Evolutionary conservation across 352 stramenopile genomes (phyloP).

Genomic region (Phytophthora citrophthora): DNA sequence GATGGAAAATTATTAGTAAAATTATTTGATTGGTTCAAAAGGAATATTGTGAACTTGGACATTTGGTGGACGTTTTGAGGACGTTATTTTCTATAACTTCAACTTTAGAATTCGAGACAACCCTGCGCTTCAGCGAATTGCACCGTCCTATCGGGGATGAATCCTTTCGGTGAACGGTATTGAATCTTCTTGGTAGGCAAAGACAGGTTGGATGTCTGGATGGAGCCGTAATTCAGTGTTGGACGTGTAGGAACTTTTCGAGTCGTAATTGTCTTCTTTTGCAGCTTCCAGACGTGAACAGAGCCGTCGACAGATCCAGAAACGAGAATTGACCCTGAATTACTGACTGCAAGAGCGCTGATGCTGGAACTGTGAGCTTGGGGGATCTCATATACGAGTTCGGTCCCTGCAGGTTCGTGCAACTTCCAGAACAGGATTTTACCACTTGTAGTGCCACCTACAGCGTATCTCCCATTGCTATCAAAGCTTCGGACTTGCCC

Average conservation of each 20-base stretch:
- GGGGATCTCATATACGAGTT: slow-evolving; percentile 67
- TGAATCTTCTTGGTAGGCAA: background rate
- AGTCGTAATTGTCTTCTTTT: slow-evolving; percentile 10
- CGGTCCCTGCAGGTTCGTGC: slow-evolving; percentile 41
- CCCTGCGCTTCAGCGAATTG: slow-evolving; percentile 40
- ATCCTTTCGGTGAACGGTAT: slow-evolving; percentile 9
- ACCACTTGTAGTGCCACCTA: slow-evolving; percentile 69
- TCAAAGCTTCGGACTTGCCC: slow-evolving; percentile 75
- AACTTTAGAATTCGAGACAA: slow-evolving; percentile 43
- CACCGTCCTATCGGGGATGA: slow-evolving; percentile 13
- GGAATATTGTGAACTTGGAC: background rate
- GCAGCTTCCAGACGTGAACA: slow-evolving; percentile 64
- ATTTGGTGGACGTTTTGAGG: slow-evolving; percentile 1
- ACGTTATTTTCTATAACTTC: slow-evolving; percentile 1
- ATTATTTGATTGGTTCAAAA: slow-evolving; percentile 20
- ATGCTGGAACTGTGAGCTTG: slow-evolving; percentile 70
- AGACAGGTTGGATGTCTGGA: slow-evolving; percentile 20
- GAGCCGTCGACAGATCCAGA: slow-evolving; percentile 67
- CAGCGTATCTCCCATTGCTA: slow-evolving; percentile 72
- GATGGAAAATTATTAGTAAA: background rate
- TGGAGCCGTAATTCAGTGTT: slow-evolving; percentile 21
- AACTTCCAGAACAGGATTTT: slow-evolving; percentile 78
- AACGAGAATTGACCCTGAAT: slow-evolving; percentile 60
- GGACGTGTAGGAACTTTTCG: slow-evolving; percentile 3
- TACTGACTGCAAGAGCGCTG: slow-evolving; percentile 63